Evolutionary conservation across 768 basidiomycete genomes (phyloP), one percentile per base, ranked within the genome.

Genomic region (Paxillus ammoniavirescens): DNA sequence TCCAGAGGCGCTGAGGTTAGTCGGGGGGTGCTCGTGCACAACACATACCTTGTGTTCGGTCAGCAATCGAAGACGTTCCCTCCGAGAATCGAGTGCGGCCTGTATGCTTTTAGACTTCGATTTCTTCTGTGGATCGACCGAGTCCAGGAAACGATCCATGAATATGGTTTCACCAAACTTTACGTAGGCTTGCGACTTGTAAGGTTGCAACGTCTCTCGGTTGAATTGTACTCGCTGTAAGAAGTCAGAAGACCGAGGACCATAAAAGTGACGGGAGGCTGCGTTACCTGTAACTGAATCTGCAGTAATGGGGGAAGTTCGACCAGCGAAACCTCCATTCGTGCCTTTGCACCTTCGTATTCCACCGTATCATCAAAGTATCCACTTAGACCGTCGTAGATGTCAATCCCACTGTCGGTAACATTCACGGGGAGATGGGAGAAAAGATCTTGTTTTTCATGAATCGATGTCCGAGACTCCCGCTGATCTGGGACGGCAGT

Each of bases 101-200:
- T 93, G 88, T 51, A 96, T 80, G 21, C 73, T 73, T 57, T 89
- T 91, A 1, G 89, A 85, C 42, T 77, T 79, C 15, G 77, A 76
- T 62, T 84, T 88, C 78, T 91, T 93, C 55, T 78, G 75, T 0
- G 81, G 76, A 62, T 89, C 80, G 3, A 84, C 88, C 45, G 77
- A 81, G 55, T 91, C 88, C 65, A 96, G 75, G 75, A 95, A 99
- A 13, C 97, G 86, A 69, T 97, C 94, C 82, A 98, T 84, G 64
- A 82, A 87, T 13, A 99, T 77, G 9, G 83, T 89, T 69, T 94
- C 90, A 15, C 79, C 84, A 65, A 96, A 97, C 62, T 86, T 89
- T 59, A 99, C 87, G 68, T 93, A 96, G 4, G 93, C 93, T 65
- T 99, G 96, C 5, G 91, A 93, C 70, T 99, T 99, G 77, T 91